Base-by-base conservation (phyloP, 192 early-diverging fungal species). In the Coemansia sp. region DNA sequence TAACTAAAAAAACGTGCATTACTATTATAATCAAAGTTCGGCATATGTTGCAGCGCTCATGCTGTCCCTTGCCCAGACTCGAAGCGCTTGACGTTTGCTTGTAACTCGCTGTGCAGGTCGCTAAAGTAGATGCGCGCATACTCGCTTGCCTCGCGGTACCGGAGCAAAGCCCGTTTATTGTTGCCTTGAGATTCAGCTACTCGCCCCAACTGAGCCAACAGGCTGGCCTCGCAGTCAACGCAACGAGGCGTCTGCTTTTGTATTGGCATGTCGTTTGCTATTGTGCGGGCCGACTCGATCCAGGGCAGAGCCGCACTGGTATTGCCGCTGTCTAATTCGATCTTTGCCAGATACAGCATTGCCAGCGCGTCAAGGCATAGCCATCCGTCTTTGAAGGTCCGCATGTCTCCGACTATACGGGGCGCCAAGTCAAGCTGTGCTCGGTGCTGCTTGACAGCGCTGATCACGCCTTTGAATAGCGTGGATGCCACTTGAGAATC, bases 131-230 rank as follows among this genome's bases (percentile, higher is more conserved):
- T 63, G 3, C 72, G 45, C n/a, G 72, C 65, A 27, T 76, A 58
- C 41, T 82, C 66, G 69, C 77, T 69, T 2, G 80, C 80, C 25
- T 82, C 75, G 45, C 75, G 71, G 37, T 77, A 82, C 63, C 66
- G 69, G 62, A 61, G 72, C 39, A 77, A 37, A 10, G 80, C 80
- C 42, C 44, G 63, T 21, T 71, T 67, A 11, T 45, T 48, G 5
- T 77, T 63, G 34, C 80, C 80, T 39, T 74, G 58, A 5, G 34
- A 3, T 37, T 82, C 80, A 1, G 75, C 75, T 37, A 82, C 77
- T 37, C 64, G 64, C n/a, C 80, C 80, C 17, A 74, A 64, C 72
- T 77, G 75, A 8, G 66, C 38, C 10, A 74, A 34, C 11, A 77
- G 55, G 5, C 65, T 66, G 2, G 80, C 63, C 37, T 68, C 68